Percentiles rank a stretch among this genome's conserved stretches.
Evolutionary conservation across 106 monocot species (phyloP).

Genomic region (Dendrobium huoshanense): DNA sequence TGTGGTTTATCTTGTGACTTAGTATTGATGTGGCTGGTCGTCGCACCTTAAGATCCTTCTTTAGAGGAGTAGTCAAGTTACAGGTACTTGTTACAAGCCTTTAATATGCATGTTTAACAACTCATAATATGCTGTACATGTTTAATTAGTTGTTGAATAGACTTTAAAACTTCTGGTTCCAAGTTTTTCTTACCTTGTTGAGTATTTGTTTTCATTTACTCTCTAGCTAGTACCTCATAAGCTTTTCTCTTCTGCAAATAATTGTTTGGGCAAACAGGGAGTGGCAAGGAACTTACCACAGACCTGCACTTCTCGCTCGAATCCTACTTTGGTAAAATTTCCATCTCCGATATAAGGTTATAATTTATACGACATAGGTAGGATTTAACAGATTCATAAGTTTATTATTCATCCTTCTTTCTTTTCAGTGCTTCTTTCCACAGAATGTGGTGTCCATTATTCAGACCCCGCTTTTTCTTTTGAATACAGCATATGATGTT

Average conservation of each 20-base stretch:
- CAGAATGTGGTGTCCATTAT: slow-evolving; percentile 60
- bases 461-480: slow-evolving; percentile 74
- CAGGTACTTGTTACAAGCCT: slow-evolving; percentile 37
- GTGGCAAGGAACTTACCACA: slow-evolving; percentile 50
- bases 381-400: background rate
- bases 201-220: background rate
- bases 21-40: slow-evolving; percentile 78
- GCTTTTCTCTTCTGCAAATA: background rate
- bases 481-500: slow-evolving; percentile 91
- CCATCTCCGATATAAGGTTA: background rate
- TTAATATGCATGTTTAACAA: background rate
- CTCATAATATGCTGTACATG: background rate
- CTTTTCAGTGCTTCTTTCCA: slow-evolving; percentile 93
- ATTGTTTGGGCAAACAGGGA: slow-evolving; percentile 28
- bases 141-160: background rate
- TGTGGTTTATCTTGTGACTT: slow-evolving; percentile 7
- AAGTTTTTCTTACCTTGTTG: background rate
- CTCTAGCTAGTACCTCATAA: background rate
- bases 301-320: slow-evolving; percentile 69
- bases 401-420: background rate
- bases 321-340: slow-evolving; percentile 59
- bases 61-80: slow-evolving; percentile 62
- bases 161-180: background rate
- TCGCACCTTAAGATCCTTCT: slow-evolving; percentile 60
- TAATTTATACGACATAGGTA: background rate